Conservation (phyloP, 1,284 basidiomycete species). For the Heterobasidion parviporum region DNA sequence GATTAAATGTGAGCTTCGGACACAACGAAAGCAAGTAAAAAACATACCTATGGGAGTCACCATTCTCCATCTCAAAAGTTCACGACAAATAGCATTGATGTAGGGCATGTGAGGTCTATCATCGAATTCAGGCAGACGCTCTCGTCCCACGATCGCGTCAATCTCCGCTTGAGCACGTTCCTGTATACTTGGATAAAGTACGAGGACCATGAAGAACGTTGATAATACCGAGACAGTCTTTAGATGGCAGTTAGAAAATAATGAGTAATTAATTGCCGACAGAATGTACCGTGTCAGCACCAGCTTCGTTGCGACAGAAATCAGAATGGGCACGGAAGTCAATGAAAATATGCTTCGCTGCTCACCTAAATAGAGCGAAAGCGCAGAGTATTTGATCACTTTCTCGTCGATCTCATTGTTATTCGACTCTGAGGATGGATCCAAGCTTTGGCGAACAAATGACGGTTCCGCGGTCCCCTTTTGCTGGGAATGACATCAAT, state of each 20-base stretch:
- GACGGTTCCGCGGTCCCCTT: no score
- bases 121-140: background rate
- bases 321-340: no score
- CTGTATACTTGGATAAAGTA: background rate
- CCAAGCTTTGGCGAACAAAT: no score
- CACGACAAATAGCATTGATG: background rate
- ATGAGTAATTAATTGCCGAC: background rate
- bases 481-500: no score
- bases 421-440: no score
- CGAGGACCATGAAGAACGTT: background rate
- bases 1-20: no score
- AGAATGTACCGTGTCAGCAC: background rate
- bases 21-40: no score
- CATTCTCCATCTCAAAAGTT: background rate
- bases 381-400: no score
- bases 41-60: background rate
- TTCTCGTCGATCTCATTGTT: no score
- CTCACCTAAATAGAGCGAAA: no score
- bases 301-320: background rate
- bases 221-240: background rate
- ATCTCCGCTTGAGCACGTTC: background rate
- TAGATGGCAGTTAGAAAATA: background rate
- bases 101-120: background rate
- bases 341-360: no score
- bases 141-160: background rate